Evolutionary conservation across 768 basidiomycete species (phyloP).

Genomic region (Agrocybe chaxingu): DNA sequence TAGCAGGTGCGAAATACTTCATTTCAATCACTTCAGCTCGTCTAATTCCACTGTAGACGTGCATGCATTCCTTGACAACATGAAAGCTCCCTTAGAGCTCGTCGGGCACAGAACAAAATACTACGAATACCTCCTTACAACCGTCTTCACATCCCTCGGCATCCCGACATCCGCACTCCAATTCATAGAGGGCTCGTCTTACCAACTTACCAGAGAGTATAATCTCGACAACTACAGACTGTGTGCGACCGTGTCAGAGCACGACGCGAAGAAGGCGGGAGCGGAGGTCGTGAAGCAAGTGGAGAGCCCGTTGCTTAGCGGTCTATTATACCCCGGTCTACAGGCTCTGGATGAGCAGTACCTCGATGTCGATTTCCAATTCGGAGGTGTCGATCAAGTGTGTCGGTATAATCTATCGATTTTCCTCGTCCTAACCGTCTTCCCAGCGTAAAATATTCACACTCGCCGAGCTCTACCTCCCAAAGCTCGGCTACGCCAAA

Average conservation of each 20-base stretch:
- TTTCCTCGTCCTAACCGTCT: neutral
- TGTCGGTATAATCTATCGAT: constrained; percentile 13
- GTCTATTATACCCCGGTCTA: constrained; percentile 91
- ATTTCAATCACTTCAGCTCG: neutral
- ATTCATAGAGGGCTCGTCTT: constrained; percentile 88
- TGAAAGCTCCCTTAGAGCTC: constrained; percentile 93
- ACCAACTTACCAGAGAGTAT: constrained; percentile 90
- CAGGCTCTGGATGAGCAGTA: constrained; percentile 98
- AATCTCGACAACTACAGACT: constrained; percentile 93
- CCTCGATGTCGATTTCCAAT: constrained; percentile 94
- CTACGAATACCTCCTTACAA: constrained; percentile 78
- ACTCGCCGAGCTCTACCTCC: constrained; percentile 94
- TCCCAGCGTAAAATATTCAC: constrained; percentile 96
- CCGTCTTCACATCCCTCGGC: constrained; percentile 85
- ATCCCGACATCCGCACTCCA: constrained; percentile 83
- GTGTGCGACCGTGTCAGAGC: constrained; percentile 88
- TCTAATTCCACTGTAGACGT: constrained; percentile 53
- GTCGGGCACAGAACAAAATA: constrained; percentile 86
- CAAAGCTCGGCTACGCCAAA: constrained; percentile 87
- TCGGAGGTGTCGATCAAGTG: constrained; percentile 97
- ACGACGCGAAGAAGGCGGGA: constrained; percentile 97
- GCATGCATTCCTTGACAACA: constrained; percentile 96
- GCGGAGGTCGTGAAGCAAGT: constrained; percentile 99
- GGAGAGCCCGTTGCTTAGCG: constrained; percentile 85
- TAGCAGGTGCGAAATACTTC: constrained; percentile 55